Percentiles rank a stretch among this genome's conserved stretches.
Conservation (phyloP, 768 basidiomycete genomes). For the Termitomyces sp. region DNA sequence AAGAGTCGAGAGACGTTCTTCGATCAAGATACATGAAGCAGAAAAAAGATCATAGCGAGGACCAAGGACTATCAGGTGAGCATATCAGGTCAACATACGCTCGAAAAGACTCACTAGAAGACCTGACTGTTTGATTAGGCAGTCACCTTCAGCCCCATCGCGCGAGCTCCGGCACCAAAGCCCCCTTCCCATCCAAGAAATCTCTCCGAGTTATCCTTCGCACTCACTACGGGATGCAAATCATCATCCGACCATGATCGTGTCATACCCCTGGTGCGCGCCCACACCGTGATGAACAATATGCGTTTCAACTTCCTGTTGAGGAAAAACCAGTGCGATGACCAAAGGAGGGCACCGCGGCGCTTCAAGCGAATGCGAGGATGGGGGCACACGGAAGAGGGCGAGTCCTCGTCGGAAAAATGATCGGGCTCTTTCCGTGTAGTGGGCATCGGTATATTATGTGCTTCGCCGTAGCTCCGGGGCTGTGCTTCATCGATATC, state of each 20-base stretch:
- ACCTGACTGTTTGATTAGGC: conserved; percentile 5
- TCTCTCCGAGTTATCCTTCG: conserved; percentile 42
- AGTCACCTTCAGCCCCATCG: conserved; percentile 51
- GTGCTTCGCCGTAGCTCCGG: conserved; percentile 29
- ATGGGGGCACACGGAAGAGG: conserved; percentile 27
- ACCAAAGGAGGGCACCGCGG: conserved; percentile 86
- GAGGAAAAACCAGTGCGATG: conserved; percentile 95
- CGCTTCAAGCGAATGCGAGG: conserved; percentile 47
- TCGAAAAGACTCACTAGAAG: conserved; percentile 4
- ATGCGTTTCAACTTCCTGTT: conserved; percentile 91
- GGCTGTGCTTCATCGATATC: conserved; percentile 57
- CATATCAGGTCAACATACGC: background rate
- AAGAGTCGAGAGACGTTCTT: background rate
- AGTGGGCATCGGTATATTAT: conserved; percentile 32
- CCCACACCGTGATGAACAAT: conserved; percentile 90
- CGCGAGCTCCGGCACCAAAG: conserved; percentile 74
- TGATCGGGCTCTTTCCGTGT: conserved; percentile 34
- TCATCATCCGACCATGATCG: conserved; percentile 48
- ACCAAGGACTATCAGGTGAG: conserved; percentile 3
- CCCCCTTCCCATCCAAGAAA: conserved; percentile 81
- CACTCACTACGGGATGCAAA: conserved; percentile 25
- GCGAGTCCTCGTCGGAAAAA: conserved; percentile 29
- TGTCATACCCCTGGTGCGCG: conserved; percentile 58
- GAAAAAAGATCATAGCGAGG: background rate
- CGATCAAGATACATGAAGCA: background rate